A percentile compares a stretch with the other conserved stretches of the same genome.
Evolutionary conservation across 2,329 filamentous ascomycete genomes (phyloP).

Genomic region (Penicillium sp.): DNA sequence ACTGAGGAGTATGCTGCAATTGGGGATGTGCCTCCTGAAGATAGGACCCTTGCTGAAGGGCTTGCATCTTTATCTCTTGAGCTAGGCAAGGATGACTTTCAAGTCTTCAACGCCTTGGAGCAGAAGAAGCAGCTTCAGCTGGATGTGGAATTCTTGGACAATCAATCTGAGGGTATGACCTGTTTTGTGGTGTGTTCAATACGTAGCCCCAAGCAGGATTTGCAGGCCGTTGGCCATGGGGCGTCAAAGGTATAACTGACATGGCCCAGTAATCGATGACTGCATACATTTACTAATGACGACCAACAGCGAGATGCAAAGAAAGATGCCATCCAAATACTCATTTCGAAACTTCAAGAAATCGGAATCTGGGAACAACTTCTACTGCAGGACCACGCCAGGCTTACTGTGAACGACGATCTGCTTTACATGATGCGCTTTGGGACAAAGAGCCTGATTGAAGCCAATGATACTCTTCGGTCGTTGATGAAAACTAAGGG

Average conservation of each 20-base stretch:
- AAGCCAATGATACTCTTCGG: not conserved
- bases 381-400: not conserved
- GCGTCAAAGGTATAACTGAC: not conserved
- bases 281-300: not conserved
- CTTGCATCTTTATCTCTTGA: not conserved
- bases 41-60: not conserved
- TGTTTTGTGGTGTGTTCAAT: not conserved
- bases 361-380: constrained; percentile 2
- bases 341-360: constrained; percentile 1
- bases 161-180: not conserved
- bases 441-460: constrained; percentile 1
- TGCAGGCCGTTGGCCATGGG: not conserved
- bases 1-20: not conserved
- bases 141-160: not conserved
- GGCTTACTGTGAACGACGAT: constrained; percentile 7
- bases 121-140: not conserved
- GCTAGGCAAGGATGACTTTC: not conserved
- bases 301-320: constrained; percentile 2
- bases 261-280: not conserved
- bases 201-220: not conserved
- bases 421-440: constrained; percentile 2
- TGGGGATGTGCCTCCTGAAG: not conserved
- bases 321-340: not conserved
- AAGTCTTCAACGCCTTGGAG: not conserved
- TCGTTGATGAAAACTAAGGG: not conserved